These are phyloP conservation scores for Allomyces javanicus DNA, from an alignment of 192 early-diverging fungal species.

Conservation along the genomic window DNA sequence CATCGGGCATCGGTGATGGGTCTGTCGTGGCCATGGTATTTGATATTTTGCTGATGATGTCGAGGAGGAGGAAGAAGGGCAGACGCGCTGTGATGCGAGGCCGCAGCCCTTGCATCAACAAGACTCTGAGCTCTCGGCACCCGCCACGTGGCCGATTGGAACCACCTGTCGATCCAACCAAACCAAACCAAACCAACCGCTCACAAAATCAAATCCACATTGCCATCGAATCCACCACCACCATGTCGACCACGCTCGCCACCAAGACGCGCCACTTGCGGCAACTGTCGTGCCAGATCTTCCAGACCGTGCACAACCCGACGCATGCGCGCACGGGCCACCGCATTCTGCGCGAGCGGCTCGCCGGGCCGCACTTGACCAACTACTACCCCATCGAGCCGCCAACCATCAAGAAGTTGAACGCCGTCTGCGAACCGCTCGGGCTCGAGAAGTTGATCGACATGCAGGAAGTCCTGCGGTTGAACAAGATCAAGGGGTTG, in stretches of 20 bases:
- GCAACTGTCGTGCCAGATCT: constrained; percentile 39
- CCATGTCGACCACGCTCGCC: constrained; percentile 12
- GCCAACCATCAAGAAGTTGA: background rate
- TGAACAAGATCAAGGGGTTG: background rate
- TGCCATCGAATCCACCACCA: constrained; percentile 3
- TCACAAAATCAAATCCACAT: no score
- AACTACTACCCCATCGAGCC: constrained; percentile 35
- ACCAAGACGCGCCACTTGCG: constrained; percentile 23
- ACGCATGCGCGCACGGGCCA: constrained; percentile 43
- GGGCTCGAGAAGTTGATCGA: background rate
- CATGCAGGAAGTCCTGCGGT: background rate
- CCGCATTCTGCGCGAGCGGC: constrained; percentile 45
- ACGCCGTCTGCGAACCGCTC: background rate
- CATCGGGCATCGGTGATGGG: no score
- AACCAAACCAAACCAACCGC: no score
- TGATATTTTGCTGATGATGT: no score
- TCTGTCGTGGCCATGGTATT: no score
- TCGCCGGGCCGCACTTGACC: constrained; percentile 43
- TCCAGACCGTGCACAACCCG: constrained; percentile 49
- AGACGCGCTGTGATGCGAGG: no score
- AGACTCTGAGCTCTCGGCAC: no score
- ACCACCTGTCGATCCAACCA: no score
- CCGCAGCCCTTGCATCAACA: no score
- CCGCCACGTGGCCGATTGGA: no score
- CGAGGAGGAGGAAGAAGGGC: no score